phyloP scores from a whole-genome alignment of 1,284 basidiomycete genomes.

The Butyriboletus appendiculatus region DNA sequence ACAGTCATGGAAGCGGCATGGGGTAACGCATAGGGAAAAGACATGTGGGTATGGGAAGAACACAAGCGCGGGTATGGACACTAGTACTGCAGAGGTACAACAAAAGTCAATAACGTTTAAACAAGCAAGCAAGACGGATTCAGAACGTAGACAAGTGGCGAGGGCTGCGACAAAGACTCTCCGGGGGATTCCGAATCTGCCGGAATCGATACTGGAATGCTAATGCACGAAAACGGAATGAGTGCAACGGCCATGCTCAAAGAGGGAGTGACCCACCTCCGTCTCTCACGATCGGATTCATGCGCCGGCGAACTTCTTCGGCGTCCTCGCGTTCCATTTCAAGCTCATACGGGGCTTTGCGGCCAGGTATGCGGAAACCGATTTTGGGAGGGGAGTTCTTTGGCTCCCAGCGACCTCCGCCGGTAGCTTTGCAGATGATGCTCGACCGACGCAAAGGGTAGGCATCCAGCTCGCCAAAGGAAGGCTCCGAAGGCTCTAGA shows the following conservation, averaged over 20 bases:
- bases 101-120: slow-evolving; percentile 27
- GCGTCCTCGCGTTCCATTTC: slow-evolving; percentile 65
- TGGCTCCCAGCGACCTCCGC: slow-evolving; percentile 75
- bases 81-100: slow-evolving; percentile 26
- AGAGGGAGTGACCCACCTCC: slow-evolving; percentile 44
- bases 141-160: slow-evolving; percentile 57
- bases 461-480: slow-evolving; percentile 61
- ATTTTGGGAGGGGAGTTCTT: slow-evolving; percentile 48
- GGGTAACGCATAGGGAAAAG: slow-evolving; percentile 15
- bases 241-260: slow-evolving; percentile 8
- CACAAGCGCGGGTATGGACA: slow-evolving; percentile 25
- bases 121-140: slow-evolving; percentile 1
- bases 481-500: slow-evolving; percentile 40
- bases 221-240: slow-evolving; percentile 17
- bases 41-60: slow-evolving; percentile 26
- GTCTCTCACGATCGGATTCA: slow-evolving; percentile 63
- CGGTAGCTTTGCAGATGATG: slow-evolving; percentile 69
- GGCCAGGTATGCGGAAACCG: slow-evolving; percentile 58
- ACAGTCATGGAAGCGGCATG: slow-evolving; percentile 18
- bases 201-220: slow-evolving; percentile 64
- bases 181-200: slow-evolving; percentile 45
- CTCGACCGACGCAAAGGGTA: slow-evolving; percentile 68
- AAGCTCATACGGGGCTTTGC: slow-evolving; percentile 63
- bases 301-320: slow-evolving; percentile 45
- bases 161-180: slow-evolving; percentile 31